Percentiles rank a stretch among this genome's conserved stretches.
Conservation (phyloP, 306 rosid genomes). For the Arachis stenosperma region DNA sequence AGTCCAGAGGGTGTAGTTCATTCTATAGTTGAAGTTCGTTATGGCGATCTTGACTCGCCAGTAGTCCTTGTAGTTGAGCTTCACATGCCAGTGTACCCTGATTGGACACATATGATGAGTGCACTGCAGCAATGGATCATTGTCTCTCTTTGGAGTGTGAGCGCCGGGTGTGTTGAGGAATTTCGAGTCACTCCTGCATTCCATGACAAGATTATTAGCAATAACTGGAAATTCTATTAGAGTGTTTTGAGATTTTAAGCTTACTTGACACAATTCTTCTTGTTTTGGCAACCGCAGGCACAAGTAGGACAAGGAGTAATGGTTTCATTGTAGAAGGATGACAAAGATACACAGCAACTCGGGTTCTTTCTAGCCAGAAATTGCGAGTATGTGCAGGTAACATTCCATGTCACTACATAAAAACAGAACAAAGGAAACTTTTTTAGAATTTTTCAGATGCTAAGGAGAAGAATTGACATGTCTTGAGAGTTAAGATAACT, state of each 20-base stretch:
- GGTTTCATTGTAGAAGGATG: constrained; percentile 87
- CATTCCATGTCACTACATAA: constrained; percentile 96
- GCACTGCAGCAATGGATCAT: constrained; percentile 71
- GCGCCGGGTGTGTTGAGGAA: constrained; percentile 54
- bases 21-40: constrained; percentile 77
- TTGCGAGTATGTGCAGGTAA: constrained; percentile 93
- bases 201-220: constrained; percentile 29
- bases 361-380: constrained; percentile 82
- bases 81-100: constrained; percentile 93
- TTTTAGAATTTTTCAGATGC: constrained; percentile 1
- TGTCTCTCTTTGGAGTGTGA: constrained; percentile 71
- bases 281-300: constrained; percentile 90
- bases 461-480: constrained; percentile 4
- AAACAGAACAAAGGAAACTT: constrained; percentile 11
- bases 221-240: neutral
- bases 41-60: constrained; percentile 85
- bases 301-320: constrained; percentile 81
- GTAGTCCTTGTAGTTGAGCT: constrained; percentile 80
- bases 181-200: constrained; percentile 66
- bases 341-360: constrained; percentile 84
- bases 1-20: constrained; percentile 87
- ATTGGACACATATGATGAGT: constrained; percentile 96
- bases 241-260: constrained; percentile 34
- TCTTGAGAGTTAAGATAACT: constrained; percentile 34
- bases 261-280: constrained; percentile 75